Evolutionary conservation across 129 eudicot species (phyloP), one percentile per base, ranked within the genome.

Genomic region (Ambrosia artemisiifolia): DNA sequence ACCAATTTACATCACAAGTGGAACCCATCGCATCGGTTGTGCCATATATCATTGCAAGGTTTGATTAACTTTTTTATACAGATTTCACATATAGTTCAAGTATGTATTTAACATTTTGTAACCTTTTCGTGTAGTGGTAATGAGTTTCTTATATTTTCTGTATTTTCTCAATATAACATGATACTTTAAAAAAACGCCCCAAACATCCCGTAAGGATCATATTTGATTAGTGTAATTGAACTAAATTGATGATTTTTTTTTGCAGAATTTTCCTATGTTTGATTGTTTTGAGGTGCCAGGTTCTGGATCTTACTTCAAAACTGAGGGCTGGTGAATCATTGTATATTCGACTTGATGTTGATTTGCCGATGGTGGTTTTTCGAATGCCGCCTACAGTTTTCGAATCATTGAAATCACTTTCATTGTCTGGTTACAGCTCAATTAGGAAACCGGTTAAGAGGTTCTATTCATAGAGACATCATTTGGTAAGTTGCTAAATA

Each of bases 1-100:
- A 91, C 63, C 97, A 88, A 57, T 91, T 85, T 69, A 91, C 97
- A 11, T 83, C 97, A 33, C 97, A 85, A 75, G 83, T 91, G 67
- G 95, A 88, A 73, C 95, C 95, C 17, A 82, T 88, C 75, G 83
- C 95, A 65, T 91, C 97, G 3, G 76, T 77, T 35, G 88, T 83
- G 33, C 95, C 97, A 2, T 88, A 85, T 81, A 91, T 91, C 92
- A 46, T 88, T 69, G 97, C 88, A 63, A 91, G 97, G 97, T 91
- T 77, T 75, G 84, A 50, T n/a, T 56, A 3, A 9, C n/a, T n/a
- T n/a, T n/a, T n/a, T n/a, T n/a, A n/a, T n/a, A n/a, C n/a, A n/a
- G n/a, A n/a, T n/a, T n/a, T 48, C 32, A 17, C 4, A 7, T 36
- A 4, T 17, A 3, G 11, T 51, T 51, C 28, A 34, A 7, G 18